phyloP scores from a whole-genome alignment of 805 yeast genomes.

The Starmera dryadoides region DNA sequence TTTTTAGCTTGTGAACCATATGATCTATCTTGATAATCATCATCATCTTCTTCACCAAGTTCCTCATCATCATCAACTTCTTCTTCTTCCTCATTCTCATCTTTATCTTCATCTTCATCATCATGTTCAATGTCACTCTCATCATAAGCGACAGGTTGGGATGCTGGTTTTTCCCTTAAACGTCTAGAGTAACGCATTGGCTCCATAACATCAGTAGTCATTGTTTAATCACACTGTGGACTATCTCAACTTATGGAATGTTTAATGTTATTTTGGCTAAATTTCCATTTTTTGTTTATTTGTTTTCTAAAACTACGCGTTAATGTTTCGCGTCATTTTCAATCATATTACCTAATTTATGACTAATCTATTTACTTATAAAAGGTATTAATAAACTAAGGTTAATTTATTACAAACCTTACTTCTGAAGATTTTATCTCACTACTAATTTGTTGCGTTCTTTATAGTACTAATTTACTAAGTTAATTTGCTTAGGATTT shows the following conservation, averaged over 20 bases:
- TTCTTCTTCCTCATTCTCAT: slow-evolving; percentile 15
- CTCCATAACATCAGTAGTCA: not conserved
- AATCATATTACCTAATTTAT: too few species aligned
- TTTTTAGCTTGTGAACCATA: slow-evolving; percentile 1
- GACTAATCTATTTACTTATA: too few species aligned
- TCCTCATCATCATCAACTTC: slow-evolving; percentile 15
- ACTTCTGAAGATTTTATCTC: too few species aligned
- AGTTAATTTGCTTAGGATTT: too few species aligned
- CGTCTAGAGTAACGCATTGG: slow-evolving; percentile 17
- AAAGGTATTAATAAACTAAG: too few species aligned
- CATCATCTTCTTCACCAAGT: slow-evolving; percentile 10
- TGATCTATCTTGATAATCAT: slow-evolving; percentile 3
- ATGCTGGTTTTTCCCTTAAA: slow-evolving; percentile 9
- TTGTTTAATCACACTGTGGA: too few species aligned
- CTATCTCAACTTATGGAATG: too few species aligned
- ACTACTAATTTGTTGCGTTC: too few species aligned
- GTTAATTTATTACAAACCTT: too few species aligned
- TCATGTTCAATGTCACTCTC: slow-evolving; percentile 13
- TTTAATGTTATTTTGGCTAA: not conserved
- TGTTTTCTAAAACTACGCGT: not conserved
- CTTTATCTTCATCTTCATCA: slow-evolving; percentile 13
- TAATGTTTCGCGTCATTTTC: not conserved
- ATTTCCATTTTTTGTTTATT: not conserved
- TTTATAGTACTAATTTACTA: too few species aligned
- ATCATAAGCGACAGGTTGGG: slow-evolving; percentile 14